Conservation (phyloP, 2,329 filamentous ascomycete species). For the Fusarium graminum region DNA sequence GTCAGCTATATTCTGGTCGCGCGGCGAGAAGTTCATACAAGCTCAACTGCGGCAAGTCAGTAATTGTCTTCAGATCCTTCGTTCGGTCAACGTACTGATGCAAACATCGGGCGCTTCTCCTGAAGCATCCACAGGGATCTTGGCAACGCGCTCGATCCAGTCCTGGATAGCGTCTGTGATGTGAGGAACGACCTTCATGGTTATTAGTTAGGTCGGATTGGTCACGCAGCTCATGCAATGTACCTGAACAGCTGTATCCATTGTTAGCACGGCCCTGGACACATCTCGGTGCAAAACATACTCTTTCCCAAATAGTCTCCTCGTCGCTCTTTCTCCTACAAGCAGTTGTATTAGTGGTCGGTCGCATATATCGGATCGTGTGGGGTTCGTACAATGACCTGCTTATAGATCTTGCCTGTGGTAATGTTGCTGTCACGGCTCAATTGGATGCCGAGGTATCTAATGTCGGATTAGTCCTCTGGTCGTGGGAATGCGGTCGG, state of each 20-base stretch:
- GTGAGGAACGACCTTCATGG: constrained; percentile 75
- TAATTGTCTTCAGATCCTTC: background rate
- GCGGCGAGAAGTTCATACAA: constrained; percentile 17
- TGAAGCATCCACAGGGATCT: constrained; percentile 87
- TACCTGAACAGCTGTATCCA: constrained; percentile 29
- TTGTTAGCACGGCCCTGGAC: constrained; percentile 10
- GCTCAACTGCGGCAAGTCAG: constrained; percentile 27
- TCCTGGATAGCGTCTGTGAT: constrained; percentile 87
- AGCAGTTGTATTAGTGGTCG: constrained; percentile 3
- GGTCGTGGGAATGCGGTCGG: background rate
- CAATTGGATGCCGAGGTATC: constrained; percentile 83
- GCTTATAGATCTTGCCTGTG: constrained; percentile 94
- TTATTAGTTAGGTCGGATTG: constrained; percentile 2
- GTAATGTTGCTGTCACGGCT: constrained; percentile 95
- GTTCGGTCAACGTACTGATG: constrained; percentile 72
- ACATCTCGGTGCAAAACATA: constrained; percentile 6
- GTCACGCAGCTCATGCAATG: background rate
- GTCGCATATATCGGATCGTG: background rate
- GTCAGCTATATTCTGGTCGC: background rate
- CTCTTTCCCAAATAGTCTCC: constrained; percentile 62
- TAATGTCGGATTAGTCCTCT: constrained; percentile 1
- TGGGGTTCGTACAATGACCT: constrained; percentile 76
- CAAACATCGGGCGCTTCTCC: constrained; percentile 89
- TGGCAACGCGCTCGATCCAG: constrained; percentile 89
- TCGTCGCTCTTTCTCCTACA: constrained; percentile 68